Base-by-base conservation (phyloP, 169 alveolate species). In the Eimeria brunetti region DNA sequence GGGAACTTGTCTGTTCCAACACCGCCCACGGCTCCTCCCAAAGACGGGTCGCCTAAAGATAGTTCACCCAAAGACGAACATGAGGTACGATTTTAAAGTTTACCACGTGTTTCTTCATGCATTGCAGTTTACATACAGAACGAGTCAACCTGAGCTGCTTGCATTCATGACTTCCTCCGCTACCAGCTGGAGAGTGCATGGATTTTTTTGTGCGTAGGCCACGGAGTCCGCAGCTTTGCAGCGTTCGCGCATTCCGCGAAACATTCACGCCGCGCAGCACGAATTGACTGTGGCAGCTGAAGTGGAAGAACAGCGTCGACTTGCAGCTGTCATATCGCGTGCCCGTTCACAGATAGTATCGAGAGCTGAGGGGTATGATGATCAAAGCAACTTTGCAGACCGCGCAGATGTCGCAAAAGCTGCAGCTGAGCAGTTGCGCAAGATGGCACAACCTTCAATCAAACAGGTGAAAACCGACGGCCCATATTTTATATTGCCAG, bases 1-100 rank as follows among this genome's bases (percentile, higher is more conserved):
- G 89, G 53, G 49, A 81, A 30, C 9, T 22, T 24, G 71, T 16
- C 69, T 24, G 46, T 18, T 18, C 75, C 71, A 33, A 81, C 89
- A 49, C 89, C 73, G 46, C 89, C 89, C 71, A 81, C 89, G 36
- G 73, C 89, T 38, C 89, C 89, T 53, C 71, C 71, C n/a, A n/a
- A 53, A 30, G 73, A 53, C 73, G 49, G 89, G 36, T 36, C 46
- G 51, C 22, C 44, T 81, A 41, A 41, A 41, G 46, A 41, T 4
- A 4, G 56, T 6, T 27, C 46, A 30, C 44, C 24, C 30, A 51
- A 27, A 46, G 89, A 24, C 18, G 71, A 49, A 24, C 49, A 30
- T 18, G 53, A n/a, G 73, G 89, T 56, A 78, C 44, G 88, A 41
- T 11, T 2, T n/a, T 46, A 0, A n/a, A 46, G 60, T 36, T 58